phyloP scores from a whole-genome alignment of 139 green algal genomes.

The Monoraphidium neglectum region DNA sequence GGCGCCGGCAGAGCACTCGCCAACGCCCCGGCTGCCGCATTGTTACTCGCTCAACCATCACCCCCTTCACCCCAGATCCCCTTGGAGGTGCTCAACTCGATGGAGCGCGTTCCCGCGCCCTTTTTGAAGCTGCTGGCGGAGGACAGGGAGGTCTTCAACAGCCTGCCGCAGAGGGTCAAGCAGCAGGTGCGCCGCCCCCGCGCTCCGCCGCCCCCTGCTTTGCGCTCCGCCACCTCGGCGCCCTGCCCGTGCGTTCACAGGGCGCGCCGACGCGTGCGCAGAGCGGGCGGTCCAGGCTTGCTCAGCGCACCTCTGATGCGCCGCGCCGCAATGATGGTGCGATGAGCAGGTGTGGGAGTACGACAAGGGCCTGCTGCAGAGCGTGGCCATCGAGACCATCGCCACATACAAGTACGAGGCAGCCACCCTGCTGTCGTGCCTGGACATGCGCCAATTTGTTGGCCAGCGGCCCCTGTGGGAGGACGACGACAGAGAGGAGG shows the following conservation, averaged over 20 bases:
- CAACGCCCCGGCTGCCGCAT: background rate
- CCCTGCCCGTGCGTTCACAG: too few relatives aligned
- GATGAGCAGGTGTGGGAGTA: slow-evolving; percentile 78
- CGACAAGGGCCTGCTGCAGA: slow-evolving; percentile 82
- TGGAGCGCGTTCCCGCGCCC: slow-evolving; percentile 67
- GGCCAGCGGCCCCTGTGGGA: background rate
- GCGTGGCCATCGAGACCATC: slow-evolving; percentile 70
- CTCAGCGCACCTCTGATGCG: too few relatives aligned
- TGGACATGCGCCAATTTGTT: slow-evolving; percentile 75
- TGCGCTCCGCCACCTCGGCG: too few relatives aligned
- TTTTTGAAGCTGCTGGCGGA: slow-evolving; percentile 83
- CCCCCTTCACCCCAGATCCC: slow-evolving; percentile 14
- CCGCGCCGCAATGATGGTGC: too few relatives aligned
- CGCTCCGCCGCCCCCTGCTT: too few relatives aligned
- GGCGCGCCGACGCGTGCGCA: too few relatives aligned
- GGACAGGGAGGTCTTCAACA: slow-evolving; percentile 75
- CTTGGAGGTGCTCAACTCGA: slow-evolving; percentile 27
- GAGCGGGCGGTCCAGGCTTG: too few relatives aligned
- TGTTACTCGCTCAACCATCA: background rate
- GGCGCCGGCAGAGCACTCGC: too few relatives aligned
- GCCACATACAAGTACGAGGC: slow-evolving; percentile 71
- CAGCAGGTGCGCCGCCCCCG: slow-evolving; percentile 73
- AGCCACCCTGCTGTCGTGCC: slow-evolving; percentile 57
- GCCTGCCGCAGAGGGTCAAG: slow-evolving; percentile 71
- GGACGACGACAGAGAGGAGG: background rate